Conservation (phyloP, 2,329 filamentous ascomycete genomes). For the Stromatinia cepivora region DNA sequence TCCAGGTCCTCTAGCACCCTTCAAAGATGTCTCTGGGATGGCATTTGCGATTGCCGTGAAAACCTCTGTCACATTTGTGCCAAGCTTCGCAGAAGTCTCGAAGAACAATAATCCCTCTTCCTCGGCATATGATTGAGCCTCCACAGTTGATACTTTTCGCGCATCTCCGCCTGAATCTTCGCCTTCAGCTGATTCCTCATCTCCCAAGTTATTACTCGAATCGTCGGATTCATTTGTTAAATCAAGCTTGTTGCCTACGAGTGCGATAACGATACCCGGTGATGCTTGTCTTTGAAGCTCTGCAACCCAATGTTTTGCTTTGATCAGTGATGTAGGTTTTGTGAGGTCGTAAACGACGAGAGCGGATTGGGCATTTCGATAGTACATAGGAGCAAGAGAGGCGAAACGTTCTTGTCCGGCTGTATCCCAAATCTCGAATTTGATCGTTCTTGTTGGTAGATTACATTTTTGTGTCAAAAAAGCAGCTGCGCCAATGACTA, state of each 20-base stretch:
- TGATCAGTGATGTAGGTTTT: conserved; percentile 90
- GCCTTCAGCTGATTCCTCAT: conserved; percentile 49
- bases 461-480: conserved; percentile 99
- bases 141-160: conserved; percentile 84
- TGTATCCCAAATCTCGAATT: conserved; percentile 97
- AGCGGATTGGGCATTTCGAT: conserved; percentile 95
- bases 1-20: conserved; percentile 76
- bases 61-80: conserved; percentile 89
- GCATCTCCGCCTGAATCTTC: conserved; percentile 70
- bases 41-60: conserved; percentile 98
- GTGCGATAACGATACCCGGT: conserved; percentile 92
- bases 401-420: conserved; percentile 97
- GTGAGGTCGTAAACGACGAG: conserved; percentile 99
- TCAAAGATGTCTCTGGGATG: conserved; percentile 94
- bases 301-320: conserved; percentile 98
- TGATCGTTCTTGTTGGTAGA: conserved; percentile 87
- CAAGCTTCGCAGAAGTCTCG: conserved; percentile 96
- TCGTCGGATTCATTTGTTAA: conserved; percentile 63
- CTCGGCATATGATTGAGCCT: conserved; percentile 90
- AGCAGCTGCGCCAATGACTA: conserved; percentile 61
- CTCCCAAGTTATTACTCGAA: conserved; percentile 51
- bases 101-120: conserved; percentile 95
- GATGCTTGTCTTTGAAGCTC: conserved; percentile 95
- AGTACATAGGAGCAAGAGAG: conserved; percentile 97
- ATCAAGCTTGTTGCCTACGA: conserved; percentile 97